phyloP scores from a whole-genome alignment of 768 basidiomycete species.

The Rhodotorula graminis region DNA sequence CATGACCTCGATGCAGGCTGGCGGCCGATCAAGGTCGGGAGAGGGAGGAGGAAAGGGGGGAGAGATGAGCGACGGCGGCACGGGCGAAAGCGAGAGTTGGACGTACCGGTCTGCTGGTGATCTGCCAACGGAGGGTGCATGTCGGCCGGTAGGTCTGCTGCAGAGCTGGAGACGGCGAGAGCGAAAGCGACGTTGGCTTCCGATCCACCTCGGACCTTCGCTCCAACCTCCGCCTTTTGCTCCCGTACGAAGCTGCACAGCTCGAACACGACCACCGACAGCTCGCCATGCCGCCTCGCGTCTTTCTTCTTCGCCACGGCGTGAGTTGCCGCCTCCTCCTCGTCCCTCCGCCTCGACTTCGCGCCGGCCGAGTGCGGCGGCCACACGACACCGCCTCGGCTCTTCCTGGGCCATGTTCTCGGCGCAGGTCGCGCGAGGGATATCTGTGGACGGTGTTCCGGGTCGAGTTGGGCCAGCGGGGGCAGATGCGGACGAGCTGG shows the following conservation, averaged over 20 bases:
- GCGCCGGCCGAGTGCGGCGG: background rate
- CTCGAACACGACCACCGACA: too few relatives aligned
- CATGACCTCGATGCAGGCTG: slow-evolving; percentile 32
- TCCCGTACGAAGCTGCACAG: background rate
- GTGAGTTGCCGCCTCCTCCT: background rate
- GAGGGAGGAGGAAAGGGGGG: background rate
- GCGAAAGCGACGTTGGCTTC: too few relatives aligned
- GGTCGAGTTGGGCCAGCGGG: too few relatives aligned
- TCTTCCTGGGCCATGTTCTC: background rate
- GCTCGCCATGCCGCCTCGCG: background rate
- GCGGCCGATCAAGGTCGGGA: background rate
- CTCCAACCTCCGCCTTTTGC: too few relatives aligned
- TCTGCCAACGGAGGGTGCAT: slow-evolving; percentile 36
- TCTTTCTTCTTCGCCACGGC: slow-evolving; percentile 26
- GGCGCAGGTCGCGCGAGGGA: too few relatives aligned
- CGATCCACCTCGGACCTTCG: too few relatives aligned
- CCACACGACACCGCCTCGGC: background rate
- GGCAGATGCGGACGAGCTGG: too few relatives aligned
- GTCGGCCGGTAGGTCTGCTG: background rate
- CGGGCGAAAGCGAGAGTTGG: background rate
- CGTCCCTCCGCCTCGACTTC: background rate
- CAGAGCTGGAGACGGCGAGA: background rate
- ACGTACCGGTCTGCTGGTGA: slow-evolving; percentile 29
- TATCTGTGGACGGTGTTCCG: too few relatives aligned
- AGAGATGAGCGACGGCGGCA: background rate